phyloP scores from a whole-genome alignment of 768 basidiomycete genomes.

The Podaxis sp. region DNA sequence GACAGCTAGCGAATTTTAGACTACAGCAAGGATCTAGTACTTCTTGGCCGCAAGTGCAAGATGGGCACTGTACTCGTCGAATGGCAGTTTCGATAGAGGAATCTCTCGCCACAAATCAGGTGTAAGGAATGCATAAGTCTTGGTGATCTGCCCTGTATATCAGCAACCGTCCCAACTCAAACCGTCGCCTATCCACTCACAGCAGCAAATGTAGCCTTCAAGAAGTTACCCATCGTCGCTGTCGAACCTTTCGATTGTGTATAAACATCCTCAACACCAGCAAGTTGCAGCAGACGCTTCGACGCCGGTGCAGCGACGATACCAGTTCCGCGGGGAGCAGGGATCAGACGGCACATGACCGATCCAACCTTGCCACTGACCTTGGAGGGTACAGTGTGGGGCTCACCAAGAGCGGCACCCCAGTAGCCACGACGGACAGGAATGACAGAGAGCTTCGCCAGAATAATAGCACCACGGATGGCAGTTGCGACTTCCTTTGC shows the following conservation, averaged over 20 bases:
- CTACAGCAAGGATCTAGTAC: conserved; percentile 32
- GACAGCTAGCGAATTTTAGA: conserved; percentile 15
- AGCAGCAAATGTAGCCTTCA: conserved; percentile 94
- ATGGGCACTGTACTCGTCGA: conserved; percentile 94
- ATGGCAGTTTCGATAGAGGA: conserved; percentile 83
- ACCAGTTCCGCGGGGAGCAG: conserved; percentile 97
- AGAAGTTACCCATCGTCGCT: conserved; percentile 98
- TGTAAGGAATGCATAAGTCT: conserved; percentile 97
- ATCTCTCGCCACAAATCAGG: conserved; percentile 98
- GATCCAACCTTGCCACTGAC: conserved; percentile 98
- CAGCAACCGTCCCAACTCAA: neutral
- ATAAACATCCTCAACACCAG: conserved; percentile 97
- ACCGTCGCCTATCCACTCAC: conserved; percentile 43
- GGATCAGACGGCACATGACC: conserved; percentile 98
- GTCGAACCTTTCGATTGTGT: conserved; percentile 98
- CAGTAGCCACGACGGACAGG: conserved; percentile 99
- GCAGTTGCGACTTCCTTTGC: conserved; percentile 99
- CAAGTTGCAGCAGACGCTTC: conserved; percentile 95
- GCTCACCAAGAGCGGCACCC: conserved; percentile 98
- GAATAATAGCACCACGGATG: conserved; percentile 98
- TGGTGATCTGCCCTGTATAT: conserved; percentile 68
- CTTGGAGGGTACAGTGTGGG: conserved; percentile 98
- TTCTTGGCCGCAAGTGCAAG: conserved; percentile 86
- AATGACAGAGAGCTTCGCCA: conserved; percentile 96
- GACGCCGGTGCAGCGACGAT: conserved; percentile 98